A percentile compares a stretch with the other conserved stretches of the same genome.
phyloP scores from a whole-genome alignment of 1,139 yeast genomes.

The Candida glucosophila region DNA sequence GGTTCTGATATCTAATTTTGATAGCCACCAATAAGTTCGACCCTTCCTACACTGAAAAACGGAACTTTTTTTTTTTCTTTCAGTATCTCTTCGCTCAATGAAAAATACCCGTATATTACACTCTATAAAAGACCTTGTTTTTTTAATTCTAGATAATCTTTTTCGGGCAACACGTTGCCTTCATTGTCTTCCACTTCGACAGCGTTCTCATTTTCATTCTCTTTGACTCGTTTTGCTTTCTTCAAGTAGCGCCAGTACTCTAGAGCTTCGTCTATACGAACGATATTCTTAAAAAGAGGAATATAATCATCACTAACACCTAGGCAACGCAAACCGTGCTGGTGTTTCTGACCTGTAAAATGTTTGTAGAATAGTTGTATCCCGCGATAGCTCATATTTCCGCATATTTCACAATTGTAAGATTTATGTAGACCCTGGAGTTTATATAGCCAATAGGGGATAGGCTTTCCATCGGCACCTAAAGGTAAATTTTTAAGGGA shows the following conservation, averaged over 20 bases:
- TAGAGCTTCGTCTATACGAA: conserved; percentile 60
- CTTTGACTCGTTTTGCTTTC: conserved; percentile 27
- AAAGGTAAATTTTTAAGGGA: conserved; percentile 52
- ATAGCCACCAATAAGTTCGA: too few species aligned
- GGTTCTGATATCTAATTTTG: neutral
- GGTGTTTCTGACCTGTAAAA: conserved; percentile 61
- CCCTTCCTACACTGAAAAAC: too few species aligned
- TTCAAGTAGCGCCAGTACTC: conserved; percentile 45
- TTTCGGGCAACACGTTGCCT: conserved; percentile 85
- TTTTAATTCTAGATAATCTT: conserved; percentile 75
- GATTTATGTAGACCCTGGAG: conserved; percentile 74
- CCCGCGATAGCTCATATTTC: conserved; percentile 68
- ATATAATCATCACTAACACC: conserved; percentile 48
- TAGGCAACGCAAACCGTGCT: conserved; percentile 63
- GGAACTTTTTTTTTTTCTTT: neutral
- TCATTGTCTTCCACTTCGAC: conserved; percentile 85
- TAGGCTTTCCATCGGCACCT: conserved; percentile 87
- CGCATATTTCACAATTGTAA: conserved; percentile 82
- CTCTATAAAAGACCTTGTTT: conserved; percentile 61
- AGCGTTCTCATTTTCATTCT: conserved; percentile 43
- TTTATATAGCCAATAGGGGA: conserved; percentile 90
- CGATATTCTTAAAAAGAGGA: conserved; percentile 53
- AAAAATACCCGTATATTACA: neutral
- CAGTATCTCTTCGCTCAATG: neutral
- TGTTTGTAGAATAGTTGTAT: conserved; percentile 65